These are phyloP conservation scores for Trichoderma cornu-damae DNA, from an alignment of 2,329 filamentous ascomycete genomes.

Conservation along the genomic window DNA sequence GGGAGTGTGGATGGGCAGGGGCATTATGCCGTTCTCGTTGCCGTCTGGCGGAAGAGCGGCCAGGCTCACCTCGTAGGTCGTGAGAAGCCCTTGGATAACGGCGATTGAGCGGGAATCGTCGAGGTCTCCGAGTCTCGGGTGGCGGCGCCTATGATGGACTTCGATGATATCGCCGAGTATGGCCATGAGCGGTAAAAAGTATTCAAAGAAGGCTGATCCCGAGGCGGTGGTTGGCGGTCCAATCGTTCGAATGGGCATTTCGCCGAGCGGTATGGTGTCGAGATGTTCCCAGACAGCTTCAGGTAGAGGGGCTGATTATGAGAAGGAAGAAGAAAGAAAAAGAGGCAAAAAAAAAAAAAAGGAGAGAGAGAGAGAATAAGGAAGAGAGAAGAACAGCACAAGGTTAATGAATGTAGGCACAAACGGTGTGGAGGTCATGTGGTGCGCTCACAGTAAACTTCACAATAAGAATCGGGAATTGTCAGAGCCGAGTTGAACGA, in stretches of 20 bases:
- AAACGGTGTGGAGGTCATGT: too few relatives aligned
- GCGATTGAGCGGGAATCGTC: constrained; percentile 33
- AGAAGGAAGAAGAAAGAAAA: too few relatives aligned
- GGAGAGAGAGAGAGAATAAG: too few relatives aligned
- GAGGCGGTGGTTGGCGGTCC: constrained; percentile 38
- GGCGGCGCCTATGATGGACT: constrained; percentile 40
- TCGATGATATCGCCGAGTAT: constrained; percentile 47
- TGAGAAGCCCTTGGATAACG: constrained; percentile 35
- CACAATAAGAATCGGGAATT: constrained; percentile 44
- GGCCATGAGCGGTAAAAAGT: constrained; percentile 45
- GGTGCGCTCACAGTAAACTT: constrained; percentile 32
- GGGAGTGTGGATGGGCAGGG: constrained; percentile 8
- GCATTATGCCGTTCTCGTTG: constrained; percentile 16
- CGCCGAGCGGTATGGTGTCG: constrained; percentile 28
- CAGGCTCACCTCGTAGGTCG: constrained; percentile 38
- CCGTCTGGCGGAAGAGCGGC: constrained; percentile 27
- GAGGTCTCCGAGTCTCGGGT: constrained; percentile 39
- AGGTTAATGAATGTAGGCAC: neutral
- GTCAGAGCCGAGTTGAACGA: constrained; percentile 42
- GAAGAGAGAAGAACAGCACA: too few relatives aligned
- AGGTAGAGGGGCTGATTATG: constrained; percentile 37
- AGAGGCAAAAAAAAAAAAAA: too few relatives aligned
- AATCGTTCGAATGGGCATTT: constrained; percentile 32
- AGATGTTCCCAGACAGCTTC: constrained; percentile 39
- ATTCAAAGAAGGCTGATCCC: constrained; percentile 45